Percentiles rank a stretch among this genome's conserved stretches.
Conservation (phyloP, 331 rosid species). For the Telfairia occidentalis region DNA sequence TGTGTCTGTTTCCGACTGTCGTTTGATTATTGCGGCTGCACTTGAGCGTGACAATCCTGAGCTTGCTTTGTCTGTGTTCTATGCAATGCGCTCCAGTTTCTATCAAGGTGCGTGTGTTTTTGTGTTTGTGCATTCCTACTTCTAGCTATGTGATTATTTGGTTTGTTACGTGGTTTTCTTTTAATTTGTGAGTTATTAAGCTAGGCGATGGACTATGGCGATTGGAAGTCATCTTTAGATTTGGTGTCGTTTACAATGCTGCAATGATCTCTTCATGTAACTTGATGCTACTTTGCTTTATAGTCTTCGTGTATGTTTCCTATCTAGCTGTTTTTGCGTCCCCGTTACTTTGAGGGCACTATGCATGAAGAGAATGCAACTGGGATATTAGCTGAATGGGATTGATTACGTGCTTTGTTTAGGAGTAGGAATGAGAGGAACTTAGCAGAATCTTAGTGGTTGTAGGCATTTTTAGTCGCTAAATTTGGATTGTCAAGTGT, state of each 20-base stretch:
- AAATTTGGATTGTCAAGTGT: neutral
- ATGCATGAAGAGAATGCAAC: neutral
- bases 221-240: neutral
- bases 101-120: constrained; percentile 31
- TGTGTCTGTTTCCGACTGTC: constrained; percentile 42
- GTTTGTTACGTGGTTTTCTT: neutral
- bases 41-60: constrained; percentile 54
- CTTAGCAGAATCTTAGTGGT: neutral
- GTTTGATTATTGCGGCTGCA: constrained; percentile 52
- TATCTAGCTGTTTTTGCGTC: neutral
- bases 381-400: neutral
- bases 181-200: neutral
- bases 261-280: neutral
- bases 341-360: neutral
- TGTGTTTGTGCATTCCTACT: neutral
- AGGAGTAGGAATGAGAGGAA: neutral
- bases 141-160: neutral
- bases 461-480: neutral
- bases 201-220: neutral
- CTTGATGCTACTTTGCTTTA: neutral
- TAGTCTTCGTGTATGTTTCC: neutral
- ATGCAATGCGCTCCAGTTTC: constrained; percentile 69
- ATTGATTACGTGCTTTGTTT: neutral
- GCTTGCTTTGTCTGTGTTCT: constrained; percentile 66
- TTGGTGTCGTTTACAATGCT: neutral